These are phyloP conservation scores for Leccinum subgranulosum DNA, from an alignment of 768 basidiomycete species.

Conservation along the genomic window DNA sequence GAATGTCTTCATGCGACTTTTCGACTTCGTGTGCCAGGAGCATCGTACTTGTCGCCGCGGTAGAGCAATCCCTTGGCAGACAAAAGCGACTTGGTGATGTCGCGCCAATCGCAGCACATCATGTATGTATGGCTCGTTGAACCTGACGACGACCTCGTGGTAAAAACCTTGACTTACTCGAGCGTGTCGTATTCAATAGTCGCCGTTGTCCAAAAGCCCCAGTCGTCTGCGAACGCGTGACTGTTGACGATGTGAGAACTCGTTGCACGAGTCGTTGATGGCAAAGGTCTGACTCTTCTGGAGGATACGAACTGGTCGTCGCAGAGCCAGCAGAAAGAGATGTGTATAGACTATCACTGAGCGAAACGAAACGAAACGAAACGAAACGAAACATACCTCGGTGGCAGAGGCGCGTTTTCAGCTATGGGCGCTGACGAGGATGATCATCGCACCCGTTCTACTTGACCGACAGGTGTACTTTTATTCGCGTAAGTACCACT, in stretches of 20 bases:
- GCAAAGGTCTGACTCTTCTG: constrained; percentile 88
- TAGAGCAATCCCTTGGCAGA: constrained; percentile 33
- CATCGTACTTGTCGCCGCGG: constrained; percentile 84
- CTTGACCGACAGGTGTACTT: too few species aligned
- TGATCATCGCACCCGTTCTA: too few species aligned
- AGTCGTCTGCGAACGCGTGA: constrained; percentile 75
- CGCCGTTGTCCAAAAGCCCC: constrained; percentile 85
- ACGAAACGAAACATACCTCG: constrained; percentile 65
- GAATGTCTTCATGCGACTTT: constrained; percentile 79
- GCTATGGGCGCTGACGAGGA: constrained; percentile 48
- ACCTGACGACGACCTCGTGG: constrained; percentile 80
- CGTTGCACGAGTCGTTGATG: constrained; percentile 59
- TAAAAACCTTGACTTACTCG: constrained; percentile 68
- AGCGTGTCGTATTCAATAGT: constrained; percentile 56
- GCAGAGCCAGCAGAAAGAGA: constrained; percentile 61
- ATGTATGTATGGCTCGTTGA: constrained; percentile 90
- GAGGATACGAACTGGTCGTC: constrained; percentile 92
- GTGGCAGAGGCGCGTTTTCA: constrained; percentile 74
- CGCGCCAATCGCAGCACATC: constrained; percentile 98
- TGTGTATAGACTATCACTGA: too few species aligned
- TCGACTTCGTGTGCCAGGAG: constrained; percentile 55
- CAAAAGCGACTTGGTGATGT: constrained; percentile 79
- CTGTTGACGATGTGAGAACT: constrained; percentile 41
- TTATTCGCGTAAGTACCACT: too few species aligned
- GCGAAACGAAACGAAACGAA: too few species aligned